Percentiles rank a stretch among this genome's conserved stretches.
Conservation (phyloP, 768 basidiomycete genomes). For the Boletus fagicola region DNA sequence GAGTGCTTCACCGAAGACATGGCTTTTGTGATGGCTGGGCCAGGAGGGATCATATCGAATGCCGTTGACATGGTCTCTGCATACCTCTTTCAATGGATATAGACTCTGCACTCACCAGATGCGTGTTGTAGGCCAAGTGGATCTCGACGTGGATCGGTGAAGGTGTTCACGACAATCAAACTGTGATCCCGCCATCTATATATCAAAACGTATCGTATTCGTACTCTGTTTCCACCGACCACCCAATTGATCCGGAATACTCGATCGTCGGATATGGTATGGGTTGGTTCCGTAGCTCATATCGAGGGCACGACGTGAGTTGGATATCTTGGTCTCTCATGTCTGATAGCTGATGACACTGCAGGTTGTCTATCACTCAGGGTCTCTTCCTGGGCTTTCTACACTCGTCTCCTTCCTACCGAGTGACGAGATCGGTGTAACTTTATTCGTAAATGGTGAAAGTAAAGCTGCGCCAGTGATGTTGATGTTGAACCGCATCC, state of each 20-base stretch:
- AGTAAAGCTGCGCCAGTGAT: slow-evolving; percentile 13
- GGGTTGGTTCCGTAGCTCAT: slow-evolving; percentile 42
- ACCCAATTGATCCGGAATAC: slow-evolving; percentile 9
- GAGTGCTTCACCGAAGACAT: slow-evolving; percentile 29
- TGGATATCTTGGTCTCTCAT: neutral
- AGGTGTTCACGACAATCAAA: slow-evolving; percentile 32
- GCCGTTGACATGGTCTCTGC: slow-evolving; percentile 37
- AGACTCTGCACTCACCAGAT: neutral
- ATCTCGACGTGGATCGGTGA: slow-evolving; percentile 33
- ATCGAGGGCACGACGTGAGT: slow-evolving; percentile 40
- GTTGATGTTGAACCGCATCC: slow-evolving; percentile 15
- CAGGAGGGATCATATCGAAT: slow-evolving; percentile 45
- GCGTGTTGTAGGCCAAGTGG: slow-evolving; percentile 39
- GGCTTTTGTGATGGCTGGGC: slow-evolving; percentile 32
- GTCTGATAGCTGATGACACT: neutral
- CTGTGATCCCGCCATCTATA: slow-evolving; percentile 33
- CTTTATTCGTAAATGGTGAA: slow-evolving; percentile 34
- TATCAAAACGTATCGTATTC: slow-evolving; percentile 34
- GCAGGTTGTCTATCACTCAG: slow-evolving; percentile 37
- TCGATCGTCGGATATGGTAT: slow-evolving; percentile 41
- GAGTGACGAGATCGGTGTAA: slow-evolving; percentile 35
- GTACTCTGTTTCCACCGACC: slow-evolving; percentile 23
- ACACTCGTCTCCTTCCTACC: slow-evolving; percentile 36
- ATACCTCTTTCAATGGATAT: neutral
- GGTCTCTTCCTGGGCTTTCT: slow-evolving; percentile 36